Base-by-base conservation (phyloP, 768 basidiomycete species). In the Termitomyces sp. region DNA sequence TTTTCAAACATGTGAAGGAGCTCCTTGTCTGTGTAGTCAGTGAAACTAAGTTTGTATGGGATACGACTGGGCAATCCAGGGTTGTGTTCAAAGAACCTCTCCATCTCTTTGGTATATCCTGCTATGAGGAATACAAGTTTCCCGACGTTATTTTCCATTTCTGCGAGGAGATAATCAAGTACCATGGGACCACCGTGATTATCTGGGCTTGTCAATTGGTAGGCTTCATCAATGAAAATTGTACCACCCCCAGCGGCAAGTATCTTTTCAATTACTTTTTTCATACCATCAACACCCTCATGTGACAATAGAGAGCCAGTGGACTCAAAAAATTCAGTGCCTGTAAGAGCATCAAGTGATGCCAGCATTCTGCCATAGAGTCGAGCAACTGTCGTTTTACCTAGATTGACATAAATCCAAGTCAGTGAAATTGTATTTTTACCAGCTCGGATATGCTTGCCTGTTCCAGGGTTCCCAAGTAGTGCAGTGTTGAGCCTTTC, bases 21-120 rank as follows among this genome's bases (percentile, higher is more conserved):
- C 18, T 53, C 52, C 23, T 40, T 62, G 54, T 89, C 83, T 8
- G 69, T 74, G 64, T 89, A 89, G 62, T 89, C 88, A 1, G 44
- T 71, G 68, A 62, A 89, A 89, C 13, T 81, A 71, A 89, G 73
- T 38, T 68, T 70, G 60, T 84, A 79, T 0, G 88, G 88, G 9
- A 89, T 83, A n/a, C 88, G 84, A 70, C 87, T 88, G 8, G 72
- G 70, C 13, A 89, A 68, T 1, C 88, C 88, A 2, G 88, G 87
- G 64, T 89, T 89, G 60, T 88, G 87, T 60, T 88, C 87, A 60
- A 89, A 89, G 72, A 89, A 89, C 47, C 78, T 82, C 63, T 89
- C 88, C 88, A 89, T 89, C 68, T 89, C 75, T 56, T 81, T 84
- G 67, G 73, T 80, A 67, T 89, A 89, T 4, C 88, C 88, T 0